Conservation (phyloP, 225 moss, liverwort and hornwort genomes). For the Bryum argenteum region DNA sequence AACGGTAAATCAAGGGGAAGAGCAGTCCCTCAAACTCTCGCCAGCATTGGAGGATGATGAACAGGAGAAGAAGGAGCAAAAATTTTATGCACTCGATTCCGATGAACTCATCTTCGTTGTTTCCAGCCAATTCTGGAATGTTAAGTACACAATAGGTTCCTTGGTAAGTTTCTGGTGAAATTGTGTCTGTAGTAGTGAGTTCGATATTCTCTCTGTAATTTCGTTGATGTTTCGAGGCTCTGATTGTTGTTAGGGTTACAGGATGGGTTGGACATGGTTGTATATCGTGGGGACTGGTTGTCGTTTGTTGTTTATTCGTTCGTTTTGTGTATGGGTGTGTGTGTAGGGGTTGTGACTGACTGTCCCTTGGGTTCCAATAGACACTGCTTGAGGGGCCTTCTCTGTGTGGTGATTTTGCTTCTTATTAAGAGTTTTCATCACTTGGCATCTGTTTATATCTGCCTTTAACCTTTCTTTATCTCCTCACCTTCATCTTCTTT, state of each 20-base stretch:
- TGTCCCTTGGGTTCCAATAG: conserved; percentile 47
- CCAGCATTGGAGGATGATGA: conserved; percentile 32
- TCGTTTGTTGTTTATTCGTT: not conserved
- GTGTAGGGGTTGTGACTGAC: not conserved
- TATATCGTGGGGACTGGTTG: too few species aligned
- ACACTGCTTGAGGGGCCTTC: conserved; percentile 7
- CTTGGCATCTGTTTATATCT: conserved; percentile 34
- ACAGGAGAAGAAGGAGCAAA: conserved; percentile 21
- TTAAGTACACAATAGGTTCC: not conserved
- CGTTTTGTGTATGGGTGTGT: not conserved
- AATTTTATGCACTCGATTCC: conserved; percentile 13
- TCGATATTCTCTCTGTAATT: not conserved
- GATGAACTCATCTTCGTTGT: not conserved
- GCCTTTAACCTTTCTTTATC: not conserved
- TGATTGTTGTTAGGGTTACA: not conserved
- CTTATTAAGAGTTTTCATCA: not conserved
- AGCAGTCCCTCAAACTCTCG: conserved; percentile 21
- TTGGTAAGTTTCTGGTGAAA: too few species aligned
- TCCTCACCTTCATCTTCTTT: not conserved
- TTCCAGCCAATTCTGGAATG: not conserved
- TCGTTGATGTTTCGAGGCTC: not conserved
- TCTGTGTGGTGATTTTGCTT: not conserved
- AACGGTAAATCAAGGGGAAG: not conserved
- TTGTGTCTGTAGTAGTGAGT: not conserved
- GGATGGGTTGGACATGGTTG: not conserved